Conservation (phyloP, 169 alveolate genomes). For the Plasmodium falciparum region DNA sequence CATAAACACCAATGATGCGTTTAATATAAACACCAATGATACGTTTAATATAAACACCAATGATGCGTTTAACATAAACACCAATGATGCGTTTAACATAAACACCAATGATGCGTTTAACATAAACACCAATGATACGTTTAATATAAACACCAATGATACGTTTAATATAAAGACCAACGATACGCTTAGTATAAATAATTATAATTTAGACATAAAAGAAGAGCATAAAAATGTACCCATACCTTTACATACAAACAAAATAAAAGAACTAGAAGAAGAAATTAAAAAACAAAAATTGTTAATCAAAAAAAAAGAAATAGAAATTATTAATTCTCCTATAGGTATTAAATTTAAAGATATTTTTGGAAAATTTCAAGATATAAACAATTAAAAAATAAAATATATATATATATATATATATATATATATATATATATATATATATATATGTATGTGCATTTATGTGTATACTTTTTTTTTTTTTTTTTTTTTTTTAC, state of each 20-base stretch:
- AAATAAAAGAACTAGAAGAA: slow-evolving; percentile 46
- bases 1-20: too few relatives aligned
- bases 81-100: too few relatives aligned
- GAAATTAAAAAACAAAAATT: slow-evolving; percentile 60
- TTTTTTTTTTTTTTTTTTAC: too few relatives aligned
- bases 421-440: background rate
- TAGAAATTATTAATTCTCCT: slow-evolving; percentile 50
- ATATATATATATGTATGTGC: background rate
- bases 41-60: too few relatives aligned
- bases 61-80: too few relatives aligned
- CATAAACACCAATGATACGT: too few relatives aligned
- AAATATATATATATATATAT: background rate
- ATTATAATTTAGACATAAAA: background rate
- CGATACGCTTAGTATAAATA: too few relatives aligned
- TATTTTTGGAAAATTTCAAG: slow-evolving; percentile 59
- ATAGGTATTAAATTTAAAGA: slow-evolving; percentile 66
- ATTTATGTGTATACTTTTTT: background rate
- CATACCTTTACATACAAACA: slow-evolving; percentile 26
- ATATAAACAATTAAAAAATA: slow-evolving; percentile 11
- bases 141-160: too few relatives aligned
- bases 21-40: too few relatives aligned
- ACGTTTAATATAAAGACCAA: too few relatives aligned
- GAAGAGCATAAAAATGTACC: background rate
- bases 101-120: too few relatives aligned
- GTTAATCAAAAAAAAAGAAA: slow-evolving; percentile 51